Base-by-base conservation (phyloP, 2,329 filamentous ascomycete species). In the Calonectria pteridis region DNA sequence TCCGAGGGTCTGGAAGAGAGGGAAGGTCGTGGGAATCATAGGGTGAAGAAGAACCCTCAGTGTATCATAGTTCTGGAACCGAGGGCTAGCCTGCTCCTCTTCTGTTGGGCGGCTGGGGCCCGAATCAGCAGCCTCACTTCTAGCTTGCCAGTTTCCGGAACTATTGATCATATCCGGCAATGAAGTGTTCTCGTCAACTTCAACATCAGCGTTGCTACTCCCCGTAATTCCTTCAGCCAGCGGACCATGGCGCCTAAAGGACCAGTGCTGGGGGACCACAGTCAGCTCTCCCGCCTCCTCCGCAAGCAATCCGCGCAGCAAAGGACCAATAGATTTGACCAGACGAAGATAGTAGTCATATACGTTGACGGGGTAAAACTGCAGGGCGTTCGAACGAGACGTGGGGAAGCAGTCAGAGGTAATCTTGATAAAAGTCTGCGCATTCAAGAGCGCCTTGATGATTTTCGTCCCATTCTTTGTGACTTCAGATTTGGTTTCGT, bases 1-100 rank as follows among this genome's bases (percentile, higher is more conserved):
- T 16, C 96, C 96, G 53, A 98, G 87, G 1, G 92, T 93, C 80
- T 98, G 95, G 81, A 98, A 94, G 78, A 98, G 94, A 0, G 94
- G 93, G 23, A 95, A 94, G n/a, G 96, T 93, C 4, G 93, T 93
- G 11, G 92, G 92, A 28, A 96, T 93, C 78, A 97, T 90, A 40
- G 94, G 93, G 79, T 94, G 93, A 16, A 98, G 88, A 14, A 98
- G 87, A 77, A 93, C 93, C 46, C 93, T 91, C 55, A 98, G 88
- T 16, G 91, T 93, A 81, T 94, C 92, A 50, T 93, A 95, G 83
- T 98, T 99, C 82, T 94, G 85, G 77, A 87, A 91, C n/a, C 87
- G 85, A 28, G 86, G 80, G 23, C 84, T 86, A 20, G 82, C 79
- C 67, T 84, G 82, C 74, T 89, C 87, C 72, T 86, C 84, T 35